Percentiles rank a stretch among this genome's conserved stretches.
Evolutionary conservation across 768 basidiomycete genomes (phyloP).

Genomic region (Pilatotrama ljubarskyi): DNA sequence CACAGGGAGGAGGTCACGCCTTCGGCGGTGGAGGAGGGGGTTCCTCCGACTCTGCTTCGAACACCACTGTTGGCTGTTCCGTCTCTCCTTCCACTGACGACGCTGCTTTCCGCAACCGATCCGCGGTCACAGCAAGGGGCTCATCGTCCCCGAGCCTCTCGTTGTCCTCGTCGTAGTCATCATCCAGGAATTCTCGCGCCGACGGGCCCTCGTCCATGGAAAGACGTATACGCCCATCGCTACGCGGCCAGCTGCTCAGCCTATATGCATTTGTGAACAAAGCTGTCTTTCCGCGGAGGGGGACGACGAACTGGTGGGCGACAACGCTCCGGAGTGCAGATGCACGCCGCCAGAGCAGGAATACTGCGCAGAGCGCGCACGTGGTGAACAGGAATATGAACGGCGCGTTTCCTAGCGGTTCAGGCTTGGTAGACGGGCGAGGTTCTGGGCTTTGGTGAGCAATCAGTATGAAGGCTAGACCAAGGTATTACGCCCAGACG

Average conservation of each 20-base stretch:
- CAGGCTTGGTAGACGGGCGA: constrained; percentile 56
- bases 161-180: constrained; percentile 53
- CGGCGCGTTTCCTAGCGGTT: constrained; percentile 60
- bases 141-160: constrained; percentile 38
- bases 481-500: neutral
- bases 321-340: constrained; percentile 56
- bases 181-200: constrained; percentile 63
- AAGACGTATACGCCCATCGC: constrained; percentile 62
- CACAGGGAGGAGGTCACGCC: neutral
- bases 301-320: constrained; percentile 54
- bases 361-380: constrained; percentile 56
- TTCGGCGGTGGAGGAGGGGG: constrained; percentile 21
- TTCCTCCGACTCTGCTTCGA: constrained; percentile 9
- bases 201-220: constrained; percentile 73
- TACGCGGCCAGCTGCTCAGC: constrained; percentile 53
- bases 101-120: constrained; percentile 16
- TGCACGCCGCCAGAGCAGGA: constrained; percentile 64
- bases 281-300: too few relatives aligned
- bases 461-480: constrained; percentile 6
- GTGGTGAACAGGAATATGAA: constrained; percentile 57
- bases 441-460: constrained; percentile 46
- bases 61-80: neutral
- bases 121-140: constrained; percentile 23
- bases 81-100: neutral
- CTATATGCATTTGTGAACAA: too few relatives aligned